Conservation (phyloP, 108 stramenopile species). For the Pelagomonas calceolata region DNA sequence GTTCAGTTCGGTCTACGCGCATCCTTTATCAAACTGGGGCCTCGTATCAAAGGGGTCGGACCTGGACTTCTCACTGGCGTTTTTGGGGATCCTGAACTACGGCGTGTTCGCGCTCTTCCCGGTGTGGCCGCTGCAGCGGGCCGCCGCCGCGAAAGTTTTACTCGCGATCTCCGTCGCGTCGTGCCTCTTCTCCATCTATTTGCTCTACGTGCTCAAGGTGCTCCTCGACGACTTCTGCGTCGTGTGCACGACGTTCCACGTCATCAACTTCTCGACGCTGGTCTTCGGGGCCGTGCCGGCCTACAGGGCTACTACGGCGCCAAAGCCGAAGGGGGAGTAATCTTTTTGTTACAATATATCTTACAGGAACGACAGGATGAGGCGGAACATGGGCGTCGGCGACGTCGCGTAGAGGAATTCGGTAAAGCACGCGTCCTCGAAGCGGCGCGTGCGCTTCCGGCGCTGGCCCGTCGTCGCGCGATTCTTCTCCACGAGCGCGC, state of each 20-base stretch:
- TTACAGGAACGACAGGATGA: too few species aligned
- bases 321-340: too few species aligned
- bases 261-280: constrained; percentile 6
- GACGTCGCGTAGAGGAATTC: too few species aligned
- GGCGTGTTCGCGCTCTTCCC: not conserved
- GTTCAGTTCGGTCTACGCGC: constrained; percentile 3
- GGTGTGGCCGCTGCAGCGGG: not conserved
- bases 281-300: not conserved
- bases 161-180: not conserved
- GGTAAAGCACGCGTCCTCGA: too few species aligned
- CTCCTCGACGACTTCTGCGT: constrained; percentile 16
- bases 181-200: constrained; percentile 9
- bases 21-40: constrained; percentile 6
- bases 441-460: too few species aligned
- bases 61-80: constrained; percentile 1
- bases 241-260: constrained; percentile 13
- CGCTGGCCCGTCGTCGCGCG: too few species aligned
- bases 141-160: not conserved
- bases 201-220: constrained; percentile 11
- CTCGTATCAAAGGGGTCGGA: constrained; percentile 1
- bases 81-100: constrained; percentile 2
- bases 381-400: too few species aligned
- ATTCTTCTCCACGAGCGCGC: too few species aligned
- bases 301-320: too few species aligned
- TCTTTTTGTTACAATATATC: too few species aligned